These are phyloP conservation scores for Peterozyma toletana DNA, from an alignment of 805 yeast genomes.

Conservation along the genomic window DNA sequence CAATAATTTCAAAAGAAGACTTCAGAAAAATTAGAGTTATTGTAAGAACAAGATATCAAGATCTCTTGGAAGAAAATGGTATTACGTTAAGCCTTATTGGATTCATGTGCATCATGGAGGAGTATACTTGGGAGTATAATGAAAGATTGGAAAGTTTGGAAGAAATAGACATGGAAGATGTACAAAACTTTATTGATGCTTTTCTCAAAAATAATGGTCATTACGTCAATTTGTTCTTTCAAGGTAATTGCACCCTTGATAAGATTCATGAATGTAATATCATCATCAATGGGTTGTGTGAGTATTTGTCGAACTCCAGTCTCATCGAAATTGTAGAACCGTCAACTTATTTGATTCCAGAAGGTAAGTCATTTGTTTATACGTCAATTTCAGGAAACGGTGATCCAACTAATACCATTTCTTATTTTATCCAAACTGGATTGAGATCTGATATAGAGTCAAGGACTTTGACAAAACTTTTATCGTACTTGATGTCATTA, in stretches of 20 bases:
- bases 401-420: conserved; percentile 48
- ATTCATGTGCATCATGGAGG: conserved; percentile 45
- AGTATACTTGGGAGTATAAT: conserved; percentile 44
- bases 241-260: conserved; percentile 37
- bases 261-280: conserved; percentile 6
- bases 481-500: conserved; percentile 38
- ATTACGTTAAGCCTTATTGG: conserved; percentile 43
- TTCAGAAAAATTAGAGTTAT: conserved; percentile 41
- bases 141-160: conserved; percentile 53
- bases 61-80: conserved; percentile 35
- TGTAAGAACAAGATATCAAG: conserved; percentile 39
- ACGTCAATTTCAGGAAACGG: conserved; percentile 25
- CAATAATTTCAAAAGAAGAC: conserved; percentile 19
- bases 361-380: conserved; percentile 27
- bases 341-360: conserved; percentile 29
- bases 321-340: conserved; percentile 15
- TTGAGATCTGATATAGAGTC: conserved; percentile 24
- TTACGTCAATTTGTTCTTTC: conserved; percentile 34
- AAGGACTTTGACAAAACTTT: conserved; percentile 35
- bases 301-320: conserved; percentile 9
- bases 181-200: conserved; percentile 20
- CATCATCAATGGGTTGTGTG: conserved; percentile 8
- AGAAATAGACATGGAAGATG: conserved; percentile 28
- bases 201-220: conserved; percentile 22
- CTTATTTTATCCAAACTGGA: conserved; percentile 54